Conservation (phyloP, 176 grass and related monocot genomes). For the Rhynchospora breviuscula region DNA sequence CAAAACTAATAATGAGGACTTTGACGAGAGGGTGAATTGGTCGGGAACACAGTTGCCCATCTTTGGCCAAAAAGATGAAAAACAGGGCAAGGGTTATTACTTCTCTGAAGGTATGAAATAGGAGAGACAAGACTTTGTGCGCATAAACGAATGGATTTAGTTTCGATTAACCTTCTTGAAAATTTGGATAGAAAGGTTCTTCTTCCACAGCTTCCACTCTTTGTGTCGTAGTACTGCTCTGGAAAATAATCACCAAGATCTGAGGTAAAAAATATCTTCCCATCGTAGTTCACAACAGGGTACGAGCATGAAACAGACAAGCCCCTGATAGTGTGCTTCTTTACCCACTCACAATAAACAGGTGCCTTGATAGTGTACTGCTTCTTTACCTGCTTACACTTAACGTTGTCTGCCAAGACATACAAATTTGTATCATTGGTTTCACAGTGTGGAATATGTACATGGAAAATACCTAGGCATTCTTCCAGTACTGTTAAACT, state of each 20-base stretch:
- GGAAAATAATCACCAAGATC: not conserved
- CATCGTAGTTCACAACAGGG: not conserved
- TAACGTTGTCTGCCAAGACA: too few species aligned
- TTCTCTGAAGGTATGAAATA: not conserved
- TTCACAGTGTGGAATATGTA: too few species aligned
- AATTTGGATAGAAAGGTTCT: not conserved
- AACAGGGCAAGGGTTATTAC: not conserved
- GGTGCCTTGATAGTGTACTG: not conserved
- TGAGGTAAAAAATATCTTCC: not conserved
- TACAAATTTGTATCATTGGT: too few species aligned
- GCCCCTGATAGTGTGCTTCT: too few species aligned
- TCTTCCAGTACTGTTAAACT: too few species aligned
- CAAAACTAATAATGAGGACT: not conserved
- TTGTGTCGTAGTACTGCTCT: not conserved
- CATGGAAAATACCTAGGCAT: too few species aligned
- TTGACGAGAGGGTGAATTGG: not conserved
- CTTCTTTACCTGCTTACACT: too few species aligned
- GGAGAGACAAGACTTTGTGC: not conserved
- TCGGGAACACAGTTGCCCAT: not conserved
- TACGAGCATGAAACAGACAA: too few species aligned
- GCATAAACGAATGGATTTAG: not conserved
- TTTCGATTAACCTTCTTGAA: not conserved
- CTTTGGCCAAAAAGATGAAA: not conserved
- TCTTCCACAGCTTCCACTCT: not conserved
- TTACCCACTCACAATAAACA: too few species aligned